Percentiles rank a stretch among this genome's conserved stretches.
Conservation (phyloP, 805 yeast species). For the Barnettozyma pratensis region DNA sequence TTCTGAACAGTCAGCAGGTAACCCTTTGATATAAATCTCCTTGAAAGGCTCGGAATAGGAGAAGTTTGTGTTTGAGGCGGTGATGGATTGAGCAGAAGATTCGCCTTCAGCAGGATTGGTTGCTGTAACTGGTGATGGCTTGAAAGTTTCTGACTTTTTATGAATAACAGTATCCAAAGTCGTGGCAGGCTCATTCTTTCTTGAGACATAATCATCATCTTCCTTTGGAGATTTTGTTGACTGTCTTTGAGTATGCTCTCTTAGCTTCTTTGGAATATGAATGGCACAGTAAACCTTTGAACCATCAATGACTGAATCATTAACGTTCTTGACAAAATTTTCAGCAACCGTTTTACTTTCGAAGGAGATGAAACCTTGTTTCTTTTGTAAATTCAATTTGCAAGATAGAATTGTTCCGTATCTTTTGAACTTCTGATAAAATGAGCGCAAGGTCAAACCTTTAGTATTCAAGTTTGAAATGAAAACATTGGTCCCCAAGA, state of each 20-base stretch:
- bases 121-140: neutral
- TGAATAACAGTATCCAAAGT: slow-evolving; percentile 3
- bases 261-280: slow-evolving; percentile 30
- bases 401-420: slow-evolving; percentile 43
- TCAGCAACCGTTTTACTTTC: slow-evolving; percentile 29
- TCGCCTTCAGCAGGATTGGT: neutral
- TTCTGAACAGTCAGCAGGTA: slow-evolving; percentile 36
- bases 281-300: slow-evolving; percentile 32
- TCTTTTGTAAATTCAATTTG: slow-evolving; percentile 32
- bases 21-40: slow-evolving; percentile 43
- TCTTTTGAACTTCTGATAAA: slow-evolving; percentile 44
- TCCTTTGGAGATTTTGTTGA: too few relatives aligned
- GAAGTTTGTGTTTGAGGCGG: neutral
- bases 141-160: neutral
- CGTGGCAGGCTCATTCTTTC: slow-evolving; percentile 4
- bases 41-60: slow-evolving; percentile 9
- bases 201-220: neutral
- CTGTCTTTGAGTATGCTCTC: slow-evolving; percentile 5
- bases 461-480: slow-evolving; percentile 35
- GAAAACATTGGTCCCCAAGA: slow-evolving; percentile 46
- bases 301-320: slow-evolving; percentile 28
- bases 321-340: slow-evolving; percentile 28
- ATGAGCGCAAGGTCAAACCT: slow-evolving; percentile 36
- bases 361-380: slow-evolving; percentile 38
- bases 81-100: neutral